These are phyloP conservation scores for Hyaloscypha variabilis DNA, from an alignment of 495 filamentous ascomycete species.

Conservation along the genomic window DNA sequence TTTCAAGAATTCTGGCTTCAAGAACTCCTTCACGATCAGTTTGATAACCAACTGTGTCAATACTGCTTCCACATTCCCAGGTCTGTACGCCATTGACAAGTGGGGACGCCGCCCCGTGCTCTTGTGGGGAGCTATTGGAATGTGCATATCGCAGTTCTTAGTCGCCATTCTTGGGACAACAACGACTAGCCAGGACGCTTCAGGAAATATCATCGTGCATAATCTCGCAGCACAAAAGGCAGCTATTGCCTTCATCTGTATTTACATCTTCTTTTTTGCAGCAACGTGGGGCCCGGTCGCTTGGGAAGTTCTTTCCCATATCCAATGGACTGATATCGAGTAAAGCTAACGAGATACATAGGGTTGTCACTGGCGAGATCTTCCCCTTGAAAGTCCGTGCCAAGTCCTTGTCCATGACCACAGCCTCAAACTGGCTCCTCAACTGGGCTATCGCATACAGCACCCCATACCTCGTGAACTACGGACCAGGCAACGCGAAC, in stretches of 20 bases:
- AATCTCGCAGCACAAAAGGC: too few species aligned
- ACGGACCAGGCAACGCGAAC: constrained; percentile 69
- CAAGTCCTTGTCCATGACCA: constrained; percentile 75
- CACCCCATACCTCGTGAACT: constrained; percentile 76
- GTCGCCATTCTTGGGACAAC: constrained; percentile 73
- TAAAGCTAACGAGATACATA: too few species aligned
- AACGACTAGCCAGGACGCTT: constrained; percentile 37
- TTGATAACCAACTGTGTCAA: constrained; percentile 85
- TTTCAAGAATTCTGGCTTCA: constrained; percentile 71
- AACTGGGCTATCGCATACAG: constrained; percentile 77
- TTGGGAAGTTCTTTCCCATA: too few species aligned
- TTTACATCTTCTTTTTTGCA: constrained; percentile 79
- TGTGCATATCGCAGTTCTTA: constrained; percentile 84
- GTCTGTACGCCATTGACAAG: constrained; percentile 80
- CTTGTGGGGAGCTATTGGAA: constrained; percentile 74
- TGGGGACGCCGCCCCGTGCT: constrained; percentile 80
- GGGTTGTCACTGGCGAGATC: constrained; percentile 85
- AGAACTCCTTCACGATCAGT: constrained; percentile 74
- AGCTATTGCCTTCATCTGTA: constrained; percentile 71
- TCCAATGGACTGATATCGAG: too few species aligned
- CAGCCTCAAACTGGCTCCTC: constrained; percentile 85
- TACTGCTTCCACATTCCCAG: constrained; percentile 77
- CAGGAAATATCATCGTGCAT: constrained; percentile 70
- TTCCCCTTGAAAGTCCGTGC: constrained; percentile 84
- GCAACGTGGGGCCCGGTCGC: constrained; percentile 71